A percentile compares a stretch with the other conserved stretches of the same genome.
Evolutionary conservation across 352 stramenopile genomes (phyloP).

Genomic region (Globisporangium mamillatum): DNA sequence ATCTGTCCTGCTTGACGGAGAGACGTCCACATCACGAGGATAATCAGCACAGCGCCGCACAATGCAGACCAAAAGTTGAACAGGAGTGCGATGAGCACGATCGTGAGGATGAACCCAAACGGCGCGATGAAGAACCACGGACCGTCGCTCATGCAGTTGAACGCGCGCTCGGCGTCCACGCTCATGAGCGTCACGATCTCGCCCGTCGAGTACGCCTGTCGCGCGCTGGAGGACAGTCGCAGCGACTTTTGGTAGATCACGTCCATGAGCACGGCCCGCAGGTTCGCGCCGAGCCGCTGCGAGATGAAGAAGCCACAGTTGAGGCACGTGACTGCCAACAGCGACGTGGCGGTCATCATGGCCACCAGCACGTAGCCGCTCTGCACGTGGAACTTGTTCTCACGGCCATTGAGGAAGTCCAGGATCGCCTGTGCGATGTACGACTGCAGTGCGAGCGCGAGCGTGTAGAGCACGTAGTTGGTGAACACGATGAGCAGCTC

Average conservation of each 20-base stretch:
- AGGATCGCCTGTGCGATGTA: slow-evolving; percentile 25
- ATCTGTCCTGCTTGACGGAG: background rate
- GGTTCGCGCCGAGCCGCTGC: slow-evolving; percentile 22
- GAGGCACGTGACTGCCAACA: slow-evolving; percentile 21
- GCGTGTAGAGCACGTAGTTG: slow-evolving; percentile 14
- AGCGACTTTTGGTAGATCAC: slow-evolving; percentile 25
- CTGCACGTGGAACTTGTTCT: slow-evolving; percentile 12
- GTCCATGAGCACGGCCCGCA: slow-evolving; percentile 23
- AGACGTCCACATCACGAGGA: slow-evolving; percentile 3
- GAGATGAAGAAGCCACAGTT: slow-evolving; percentile 24
- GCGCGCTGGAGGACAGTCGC: slow-evolving; percentile 16
- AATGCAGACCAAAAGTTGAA: slow-evolving; percentile 7
- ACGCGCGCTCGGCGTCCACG: slow-evolving; percentile 29
- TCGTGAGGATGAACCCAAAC: slow-evolving; percentile 17
- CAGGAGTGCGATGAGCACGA: slow-evolving; percentile 19
- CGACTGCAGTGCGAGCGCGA: slow-evolving; percentile 18
- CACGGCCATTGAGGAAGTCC: slow-evolving; percentile 18
- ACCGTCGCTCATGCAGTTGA: slow-evolving; percentile 15
- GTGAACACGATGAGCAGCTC: slow-evolving; percentile 7
- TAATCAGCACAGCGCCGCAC: slow-evolving; percentile 1
- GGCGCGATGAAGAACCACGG: slow-evolving; percentile 12
- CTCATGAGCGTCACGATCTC: slow-evolving; percentile 26
- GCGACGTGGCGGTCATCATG: slow-evolving; percentile 18
- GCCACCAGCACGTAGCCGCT: slow-evolving; percentile 25
- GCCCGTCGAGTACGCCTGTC: slow-evolving; percentile 20